Evolutionary conservation across 129 eudicot genomes (phyloP).

Genomic region (Cynara cardunculus): DNA sequence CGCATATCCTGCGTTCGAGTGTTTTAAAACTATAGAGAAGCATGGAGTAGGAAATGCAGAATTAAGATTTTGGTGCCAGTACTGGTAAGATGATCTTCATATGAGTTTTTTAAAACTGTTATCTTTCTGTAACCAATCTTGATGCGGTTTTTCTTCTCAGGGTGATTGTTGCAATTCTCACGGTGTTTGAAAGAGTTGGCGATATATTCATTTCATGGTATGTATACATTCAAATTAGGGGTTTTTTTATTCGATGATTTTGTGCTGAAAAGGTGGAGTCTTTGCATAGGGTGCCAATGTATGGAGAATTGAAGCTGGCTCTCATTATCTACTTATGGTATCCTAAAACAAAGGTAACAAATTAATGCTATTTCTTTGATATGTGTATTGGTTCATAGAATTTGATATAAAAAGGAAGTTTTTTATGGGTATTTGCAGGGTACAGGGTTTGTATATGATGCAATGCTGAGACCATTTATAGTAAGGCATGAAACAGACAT

Average conservation of each 20-base stretch:
- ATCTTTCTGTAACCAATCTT: background rate
- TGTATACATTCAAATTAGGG: background rate
- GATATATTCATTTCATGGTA: slow-evolving; percentile 88
- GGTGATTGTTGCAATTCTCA: slow-evolving; percentile 74
- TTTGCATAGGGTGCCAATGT: slow-evolving; percentile 76
- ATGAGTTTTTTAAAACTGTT: background rate
- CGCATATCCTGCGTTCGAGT: slow-evolving; percentile 87
- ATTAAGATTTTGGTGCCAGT: slow-evolving; percentile 94
- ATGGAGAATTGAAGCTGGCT: slow-evolving; percentile 85
- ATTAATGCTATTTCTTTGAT: background rate
- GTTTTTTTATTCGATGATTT: background rate
- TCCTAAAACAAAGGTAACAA: slow-evolving; percentile 79
- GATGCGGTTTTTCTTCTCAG: slow-evolving; percentile 32
- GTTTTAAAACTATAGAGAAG: slow-evolving; percentile 82
- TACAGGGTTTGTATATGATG: slow-evolving; percentile 63
- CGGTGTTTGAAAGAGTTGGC: slow-evolving; percentile 62
- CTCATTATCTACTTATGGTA: slow-evolving; percentile 90
- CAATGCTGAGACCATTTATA: slow-evolving; percentile 63
- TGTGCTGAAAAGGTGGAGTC: background rate
- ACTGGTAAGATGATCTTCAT: slow-evolving; percentile 48
- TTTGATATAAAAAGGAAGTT: background rate
- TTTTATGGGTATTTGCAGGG: slow-evolving; percentile 51
- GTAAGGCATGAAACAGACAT: slow-evolving; percentile 73
- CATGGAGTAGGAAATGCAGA: slow-evolving; percentile 73
- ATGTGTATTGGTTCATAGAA: background rate